A percentile compares a stretch with the other conserved stretches of the same genome.
Conservation (phyloP, 495 filamentous ascomycete species). For the Penicillium lividum region DNA sequence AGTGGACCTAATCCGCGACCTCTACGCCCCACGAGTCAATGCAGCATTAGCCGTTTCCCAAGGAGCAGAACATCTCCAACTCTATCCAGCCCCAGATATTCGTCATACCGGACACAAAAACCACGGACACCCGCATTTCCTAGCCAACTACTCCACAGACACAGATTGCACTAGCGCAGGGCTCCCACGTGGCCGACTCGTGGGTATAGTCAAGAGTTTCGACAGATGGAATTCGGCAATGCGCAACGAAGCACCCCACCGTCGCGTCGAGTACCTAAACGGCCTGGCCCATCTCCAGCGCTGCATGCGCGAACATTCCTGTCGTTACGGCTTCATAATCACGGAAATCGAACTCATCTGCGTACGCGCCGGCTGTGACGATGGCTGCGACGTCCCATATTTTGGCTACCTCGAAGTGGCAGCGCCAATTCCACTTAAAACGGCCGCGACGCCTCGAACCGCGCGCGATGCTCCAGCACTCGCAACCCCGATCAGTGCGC, state of each 20-base stretch:
- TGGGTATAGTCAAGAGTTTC: constrained; percentile 85
- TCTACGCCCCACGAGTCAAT: constrained; percentile 79
- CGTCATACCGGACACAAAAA: constrained; percentile 52
- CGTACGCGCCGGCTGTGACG: constrained; percentile 74
- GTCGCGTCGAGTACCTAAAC: constrained; percentile 81
- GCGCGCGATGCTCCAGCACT: constrained; percentile 16
- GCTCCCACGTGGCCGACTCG: constrained; percentile 73
- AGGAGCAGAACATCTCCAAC: constrained; percentile 58
- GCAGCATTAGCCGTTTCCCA: constrained; percentile 70
- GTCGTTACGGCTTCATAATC: constrained; percentile 91
- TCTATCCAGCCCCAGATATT: constrained; percentile 57
- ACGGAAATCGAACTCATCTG: constrained; percentile 93
- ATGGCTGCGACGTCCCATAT: constrained; percentile 66
- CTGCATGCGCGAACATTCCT: constrained; percentile 88
- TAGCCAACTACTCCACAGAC: constrained; percentile 71
- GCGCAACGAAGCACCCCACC: constrained; percentile 77
- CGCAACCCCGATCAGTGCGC: constrained; percentile 28
- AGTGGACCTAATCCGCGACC: constrained; percentile 64
- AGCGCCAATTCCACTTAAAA: constrained; percentile 55
- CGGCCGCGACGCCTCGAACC: constrained; percentile 20
- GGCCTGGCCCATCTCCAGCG: constrained; percentile 81
- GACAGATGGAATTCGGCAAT: constrained; percentile 93
- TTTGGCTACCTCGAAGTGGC: constrained; percentile 84
- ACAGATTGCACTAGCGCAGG: constrained; percentile 70
- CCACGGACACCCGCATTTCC: constrained; percentile 59